Evolutionary conservation across 208 protist genomes (phyloP).

Genomic region (Porcisia deanei): DNA sequence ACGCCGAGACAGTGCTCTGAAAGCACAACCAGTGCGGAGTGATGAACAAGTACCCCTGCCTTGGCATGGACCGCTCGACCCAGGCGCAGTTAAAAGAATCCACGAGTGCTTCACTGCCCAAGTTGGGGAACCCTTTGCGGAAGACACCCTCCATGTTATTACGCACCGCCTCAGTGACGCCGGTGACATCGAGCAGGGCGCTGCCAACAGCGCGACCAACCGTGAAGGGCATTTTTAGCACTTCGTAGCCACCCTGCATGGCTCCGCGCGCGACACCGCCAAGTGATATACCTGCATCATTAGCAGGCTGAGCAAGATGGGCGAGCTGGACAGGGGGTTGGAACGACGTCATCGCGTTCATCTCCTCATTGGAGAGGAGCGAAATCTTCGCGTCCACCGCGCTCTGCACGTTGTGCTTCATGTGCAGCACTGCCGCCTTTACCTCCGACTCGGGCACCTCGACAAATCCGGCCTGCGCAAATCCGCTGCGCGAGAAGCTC

Average conservation of each 20-base stretch:
- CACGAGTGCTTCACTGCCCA: constrained; percentile 57
- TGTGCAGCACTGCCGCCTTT: constrained; percentile 13
- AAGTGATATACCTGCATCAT: constrained; percentile 32
- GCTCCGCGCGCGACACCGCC: constrained; percentile 58
- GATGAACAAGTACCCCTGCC: constrained; percentile 69
- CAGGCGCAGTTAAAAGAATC: constrained; percentile 61
- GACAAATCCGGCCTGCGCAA: constrained; percentile 47
- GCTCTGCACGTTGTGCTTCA: constrained; percentile 13
- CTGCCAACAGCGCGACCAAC: constrained; percentile 55
- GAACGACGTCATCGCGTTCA: constrained; percentile 31
- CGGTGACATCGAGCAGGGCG: constrained; percentile 71
- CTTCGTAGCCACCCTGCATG: constrained; percentile 64
- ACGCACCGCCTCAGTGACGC: constrained; percentile 63
- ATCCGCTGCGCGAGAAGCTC: constrained; percentile 54
- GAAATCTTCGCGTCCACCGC: neutral
- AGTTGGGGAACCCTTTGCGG: constrained; percentile 59
- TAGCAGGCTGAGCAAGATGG: constrained; percentile 49
- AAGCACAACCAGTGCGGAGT: constrained; percentile 78
- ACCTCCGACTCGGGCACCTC: constrained; percentile 56
- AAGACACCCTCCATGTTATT: constrained; percentile 63
- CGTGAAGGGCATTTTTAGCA: constrained; percentile 75
- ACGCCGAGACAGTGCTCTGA: constrained; percentile 31
- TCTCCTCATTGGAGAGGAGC: constrained; percentile 12
- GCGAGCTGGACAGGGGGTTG: constrained; percentile 74
- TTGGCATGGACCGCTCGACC: constrained; percentile 39